Percentiles rank a stretch among this genome's conserved stretches.
Conservation (phyloP, 2,329 filamentous ascomycete species). For the Hypoxylon sp. region DNA sequence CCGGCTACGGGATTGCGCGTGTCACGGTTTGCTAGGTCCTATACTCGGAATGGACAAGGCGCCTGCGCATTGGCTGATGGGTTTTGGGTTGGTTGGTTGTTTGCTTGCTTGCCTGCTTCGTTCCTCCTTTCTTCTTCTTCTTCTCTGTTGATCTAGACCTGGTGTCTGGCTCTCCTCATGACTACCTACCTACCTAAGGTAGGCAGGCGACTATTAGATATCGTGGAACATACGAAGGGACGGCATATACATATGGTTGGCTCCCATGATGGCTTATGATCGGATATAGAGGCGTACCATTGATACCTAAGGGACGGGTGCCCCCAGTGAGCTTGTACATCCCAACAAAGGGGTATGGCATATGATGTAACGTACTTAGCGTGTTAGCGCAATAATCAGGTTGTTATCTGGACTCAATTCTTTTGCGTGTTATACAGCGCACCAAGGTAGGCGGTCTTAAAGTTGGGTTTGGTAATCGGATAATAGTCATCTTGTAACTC, state of each 20-base stretch:
- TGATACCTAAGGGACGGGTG: conserved; percentile 1
- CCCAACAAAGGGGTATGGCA: conserved; percentile 2
- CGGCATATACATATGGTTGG: neutral
- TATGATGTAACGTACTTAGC: conserved; percentile 1
- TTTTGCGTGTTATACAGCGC: too few relatives aligned
- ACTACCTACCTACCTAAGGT: neutral
- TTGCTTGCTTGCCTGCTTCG: neutral
- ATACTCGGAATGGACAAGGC: conserved; percentile 1
- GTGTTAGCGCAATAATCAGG: neutral
- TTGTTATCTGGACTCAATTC: neutral
- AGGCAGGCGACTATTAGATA: neutral
- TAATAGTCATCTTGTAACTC: too few relatives aligned
- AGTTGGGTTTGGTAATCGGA: too few relatives aligned
- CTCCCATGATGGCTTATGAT: neutral
- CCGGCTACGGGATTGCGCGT: too few relatives aligned
- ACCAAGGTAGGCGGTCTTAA: too few relatives aligned
- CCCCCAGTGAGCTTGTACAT: conserved; percentile 8
- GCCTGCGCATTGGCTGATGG: neutral
- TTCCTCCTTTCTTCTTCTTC: neutral
- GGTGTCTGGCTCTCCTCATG: too few relatives aligned
- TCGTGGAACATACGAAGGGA: conserved; percentile 16
- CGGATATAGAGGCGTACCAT: neutral
- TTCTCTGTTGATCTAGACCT: too few relatives aligned
- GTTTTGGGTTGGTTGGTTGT: neutral
- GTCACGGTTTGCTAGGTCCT: too few relatives aligned